Percentiles rank a stretch among this genome's conserved stretches.
These are phyloP conservation scores for Allantophomopsis cytisporea DNA, from an alignment of 2,329 filamentous ascomycete genomes.

Conservation along the genomic window DNA sequence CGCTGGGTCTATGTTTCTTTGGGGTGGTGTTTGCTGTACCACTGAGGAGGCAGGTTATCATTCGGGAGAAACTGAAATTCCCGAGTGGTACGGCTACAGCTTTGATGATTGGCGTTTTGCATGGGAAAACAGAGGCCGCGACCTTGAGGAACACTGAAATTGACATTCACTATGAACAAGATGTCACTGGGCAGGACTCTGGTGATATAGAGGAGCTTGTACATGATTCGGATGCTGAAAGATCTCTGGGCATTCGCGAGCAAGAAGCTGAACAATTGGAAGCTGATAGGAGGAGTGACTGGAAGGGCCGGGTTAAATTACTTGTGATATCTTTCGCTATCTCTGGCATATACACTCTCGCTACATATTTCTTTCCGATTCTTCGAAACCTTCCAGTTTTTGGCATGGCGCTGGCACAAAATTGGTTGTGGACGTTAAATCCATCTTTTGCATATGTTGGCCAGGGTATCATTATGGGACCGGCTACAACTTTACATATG, in stretches of 20 bases:
- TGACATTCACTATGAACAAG: background rate
- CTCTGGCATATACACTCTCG: conserved; percentile 58
- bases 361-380: conserved; percentile 81
- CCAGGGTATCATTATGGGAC: conserved; percentile 97
- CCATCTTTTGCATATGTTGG: conserved; percentile 95
- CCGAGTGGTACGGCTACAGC: conserved; percentile 93
- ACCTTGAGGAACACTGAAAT: conserved; percentile 1
- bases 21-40: conserved; percentile 95
- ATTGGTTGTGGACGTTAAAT: conserved; percentile 93
- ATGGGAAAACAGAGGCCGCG: conserved; percentile 41
- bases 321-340: conserved; percentile 41
- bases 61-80: conserved; percentile 83
- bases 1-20: conserved; percentile 87
- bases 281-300: conserved; percentile 13
- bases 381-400: conserved; percentile 81
- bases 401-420: conserved; percentile 55
- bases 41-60: conserved; percentile 78
- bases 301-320: conserved; percentile 18
- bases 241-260: background rate
- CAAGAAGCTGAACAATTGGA: conserved; percentile 12
- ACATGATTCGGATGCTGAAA: background rate
- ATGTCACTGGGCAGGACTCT: background rate
- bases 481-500: conserved; percentile 92
- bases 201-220: background rate
- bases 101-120: conserved; percentile 80